Percentiles rank a stretch among this genome's conserved stretches.
Evolutionary conservation across 176 grass and related monocot species (phyloP).

Genomic region (Musa acuminata): DNA sequence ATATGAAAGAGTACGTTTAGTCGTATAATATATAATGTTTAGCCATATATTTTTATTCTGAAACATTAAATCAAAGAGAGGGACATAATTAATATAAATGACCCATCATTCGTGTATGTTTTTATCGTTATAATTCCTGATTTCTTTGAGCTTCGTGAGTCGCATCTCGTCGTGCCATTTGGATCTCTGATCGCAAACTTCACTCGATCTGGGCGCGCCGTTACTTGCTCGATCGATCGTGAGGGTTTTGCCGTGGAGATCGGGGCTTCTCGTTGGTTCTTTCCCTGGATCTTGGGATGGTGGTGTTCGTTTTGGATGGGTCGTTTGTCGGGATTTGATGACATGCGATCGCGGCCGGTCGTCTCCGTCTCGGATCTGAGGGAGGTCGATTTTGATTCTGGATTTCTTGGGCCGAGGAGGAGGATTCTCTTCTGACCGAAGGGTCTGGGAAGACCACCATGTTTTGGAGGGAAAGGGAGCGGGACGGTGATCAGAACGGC

Average conservation of each 20-base stretch:
- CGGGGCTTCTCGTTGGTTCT: background rate
- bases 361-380: background rate
- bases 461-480: slow-evolving; percentile 80
- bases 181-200: no score
- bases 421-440: background rate
- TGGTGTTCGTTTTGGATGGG: slow-evolving; percentile 2
- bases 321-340: background rate
- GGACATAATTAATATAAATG: no score
- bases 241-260: background rate
- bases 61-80: no score
- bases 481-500: slow-evolving; percentile 44
- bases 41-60: no score
- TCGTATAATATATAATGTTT: no score
- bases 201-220: no score
- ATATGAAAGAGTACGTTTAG: no score
- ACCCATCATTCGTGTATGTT: no score
- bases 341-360: no score
- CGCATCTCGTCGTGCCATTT: no score
- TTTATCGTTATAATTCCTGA: no score
- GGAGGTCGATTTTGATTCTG: background rate
- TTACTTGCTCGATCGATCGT: background rate
- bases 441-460: slow-evolving; percentile 4
- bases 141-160: no score
- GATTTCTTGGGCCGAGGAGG: background rate
- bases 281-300: background rate